These are phyloP conservation scores for Pseudozyma sp. DNA, from an alignment of 1,284 basidiomycete genomes.

Conservation along the genomic window DNA sequence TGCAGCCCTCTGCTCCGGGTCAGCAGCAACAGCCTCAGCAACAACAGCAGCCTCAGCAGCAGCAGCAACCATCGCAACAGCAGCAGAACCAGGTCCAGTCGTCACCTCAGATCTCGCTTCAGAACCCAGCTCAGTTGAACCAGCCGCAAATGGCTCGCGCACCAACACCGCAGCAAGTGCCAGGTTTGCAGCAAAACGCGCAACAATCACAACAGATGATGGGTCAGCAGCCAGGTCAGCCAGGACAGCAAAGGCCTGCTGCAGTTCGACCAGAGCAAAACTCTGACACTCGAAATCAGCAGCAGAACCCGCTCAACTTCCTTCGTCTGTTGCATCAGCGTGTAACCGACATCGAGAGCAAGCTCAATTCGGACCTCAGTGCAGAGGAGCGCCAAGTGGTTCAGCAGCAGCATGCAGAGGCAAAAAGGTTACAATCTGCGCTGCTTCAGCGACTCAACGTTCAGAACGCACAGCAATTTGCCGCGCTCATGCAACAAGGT, in stretches of 20 bases:
- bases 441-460: constrained; percentile 48
- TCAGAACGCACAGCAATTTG: constrained; percentile 45
- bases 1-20: constrained; percentile 28
- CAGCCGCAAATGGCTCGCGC: constrained; percentile 35
- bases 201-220: constrained; percentile 33
- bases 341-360: constrained; percentile 55
- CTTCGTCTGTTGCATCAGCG: constrained; percentile 56
- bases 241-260: constrained; percentile 30
- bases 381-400: constrained; percentile 49
- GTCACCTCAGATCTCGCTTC: constrained; percentile 28
- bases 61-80: constrained; percentile 29
- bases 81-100: constrained; percentile 26
- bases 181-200: constrained; percentile 22
- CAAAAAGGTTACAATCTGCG: constrained; percentile 45
- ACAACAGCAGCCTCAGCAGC: constrained; percentile 13
- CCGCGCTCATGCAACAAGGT: constrained; percentile 36
- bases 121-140: constrained; percentile 22
- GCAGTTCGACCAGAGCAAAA: constrained; percentile 16
- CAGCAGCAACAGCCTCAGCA: constrained; percentile 23
- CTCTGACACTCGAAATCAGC: constrained; percentile 25
- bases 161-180: constrained; percentile 24
- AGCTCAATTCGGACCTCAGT: constrained; percentile 47
- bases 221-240: constrained; percentile 35
- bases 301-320: constrained; percentile 53
- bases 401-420: constrained; percentile 51